A percentile compares a stretch with the other conserved stretches of the same genome.
These are phyloP conservation scores for maize (Zea mays) DNA, from an alignment of 176 grass and related monocot species.

Conservation along the genomic window Zm-B73-REFERENCE-NAM-5.0 NC_050101.1:114600501-114601000, in stretches of 20 bases:
- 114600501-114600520: conserved; percentile 58
- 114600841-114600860: background rate
- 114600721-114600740: background rate
- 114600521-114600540: conserved; percentile 95
- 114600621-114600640: conserved; percentile 26
- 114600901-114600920: too few species aligned
- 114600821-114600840: background rate
- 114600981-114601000: background rate
- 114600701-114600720: conserved; percentile 6
- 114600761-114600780: background rate
- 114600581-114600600: conserved; percentile 13
- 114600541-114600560: conserved; percentile 95
- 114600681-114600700: background rate
- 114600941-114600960: background rate
- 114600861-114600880: background rate
- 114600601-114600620: background rate
- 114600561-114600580: background rate
- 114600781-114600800: background rate
- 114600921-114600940: too few species aligned
- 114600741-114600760: background rate
- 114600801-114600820: background rate
- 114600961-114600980: background rate
- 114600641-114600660: background rate
- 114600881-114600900: background rate
- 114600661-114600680: background rate